Evolutionary conservation across 1,284 basidiomycete species (phyloP).

Genomic region (Chalciporus sp.): DNA sequence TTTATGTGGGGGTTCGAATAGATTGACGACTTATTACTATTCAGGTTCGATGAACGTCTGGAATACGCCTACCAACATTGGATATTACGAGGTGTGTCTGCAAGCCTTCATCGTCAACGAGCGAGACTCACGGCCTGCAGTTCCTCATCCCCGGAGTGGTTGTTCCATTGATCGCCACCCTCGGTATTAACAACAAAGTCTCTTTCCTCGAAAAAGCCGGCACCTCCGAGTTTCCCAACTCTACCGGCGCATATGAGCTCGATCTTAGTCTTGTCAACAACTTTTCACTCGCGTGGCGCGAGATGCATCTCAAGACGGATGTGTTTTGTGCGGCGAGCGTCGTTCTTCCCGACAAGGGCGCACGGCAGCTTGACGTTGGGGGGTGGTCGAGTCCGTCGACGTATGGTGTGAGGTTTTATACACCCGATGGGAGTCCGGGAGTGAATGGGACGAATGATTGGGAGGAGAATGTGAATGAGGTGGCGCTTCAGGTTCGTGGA

Average conservation of each 20-base stretch:
- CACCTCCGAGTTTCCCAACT: constrained; percentile 56
- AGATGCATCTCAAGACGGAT: constrained; percentile 72
- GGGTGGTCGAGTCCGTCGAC: constrained; percentile 68
- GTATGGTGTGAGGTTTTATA: constrained; percentile 64
- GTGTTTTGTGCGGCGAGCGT: constrained; percentile 78
- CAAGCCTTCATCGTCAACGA: constrained; percentile 11
- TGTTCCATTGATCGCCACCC: constrained; percentile 69
- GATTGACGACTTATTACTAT: constrained; percentile 61
- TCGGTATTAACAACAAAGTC: constrained; percentile 78
- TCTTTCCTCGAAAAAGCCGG: constrained; percentile 71
- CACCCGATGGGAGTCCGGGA: constrained; percentile 49
- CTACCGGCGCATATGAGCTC: constrained; percentile 77
- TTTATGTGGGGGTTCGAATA: constrained; percentile 58
- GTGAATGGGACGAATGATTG: constrained; percentile 59
- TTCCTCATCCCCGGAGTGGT: constrained; percentile 65
- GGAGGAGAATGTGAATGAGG: constrained; percentile 48
- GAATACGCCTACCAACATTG: constrained; percentile 63
- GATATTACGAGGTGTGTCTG: constrained; percentile 60
- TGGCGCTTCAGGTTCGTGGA: constrained; percentile 46
- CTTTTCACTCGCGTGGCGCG: constrained; percentile 63
- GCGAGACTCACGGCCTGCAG: constrained; percentile 33
- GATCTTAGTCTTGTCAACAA: constrained; percentile 59
- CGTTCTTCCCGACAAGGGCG: constrained; percentile 71
- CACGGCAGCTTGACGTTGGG: constrained; percentile 68
- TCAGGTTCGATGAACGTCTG: constrained; percentile 59